Percentiles rank a stretch among this genome's conserved stretches.
These are phyloP conservation scores for Kwoniella sp. DNA, from an alignment of 768 basidiomycete genomes.

Conservation along the genomic window DNA sequence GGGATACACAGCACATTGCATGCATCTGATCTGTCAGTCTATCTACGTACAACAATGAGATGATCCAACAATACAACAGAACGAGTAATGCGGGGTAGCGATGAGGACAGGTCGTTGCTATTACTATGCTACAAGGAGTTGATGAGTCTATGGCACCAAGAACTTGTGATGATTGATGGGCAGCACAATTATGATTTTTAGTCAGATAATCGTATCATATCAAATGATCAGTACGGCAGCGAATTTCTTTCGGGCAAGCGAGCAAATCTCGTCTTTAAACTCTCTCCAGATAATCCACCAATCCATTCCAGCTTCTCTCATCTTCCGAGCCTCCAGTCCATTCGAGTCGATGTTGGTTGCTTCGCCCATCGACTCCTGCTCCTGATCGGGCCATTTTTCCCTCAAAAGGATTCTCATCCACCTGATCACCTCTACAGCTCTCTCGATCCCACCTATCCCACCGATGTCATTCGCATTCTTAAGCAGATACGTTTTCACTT, in stretches of 20 bases:
- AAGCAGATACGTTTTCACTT: constrained; percentile 71
- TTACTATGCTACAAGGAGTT: no score
- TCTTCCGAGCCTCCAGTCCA: constrained; percentile 31
- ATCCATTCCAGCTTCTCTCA: constrained; percentile 59
- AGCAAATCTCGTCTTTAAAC: constrained; percentile 69
- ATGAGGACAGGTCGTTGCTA: no score
- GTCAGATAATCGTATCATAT: constrained; percentile 8
- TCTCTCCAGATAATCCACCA: constrained; percentile 82
- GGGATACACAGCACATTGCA: no score
- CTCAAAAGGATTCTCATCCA: constrained; percentile 76
- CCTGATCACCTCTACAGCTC: constrained; percentile 69
- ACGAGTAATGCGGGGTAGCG: no score
- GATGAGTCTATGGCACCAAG: no score
- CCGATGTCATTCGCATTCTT: constrained; percentile 65
- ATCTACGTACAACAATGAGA: no score
- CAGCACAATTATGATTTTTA: no score
- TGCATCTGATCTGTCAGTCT: no score
- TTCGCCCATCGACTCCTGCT: no score
- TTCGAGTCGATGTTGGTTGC: no score
- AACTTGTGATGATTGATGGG: no score
- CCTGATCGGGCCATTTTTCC: constrained; percentile 60
- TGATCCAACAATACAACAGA: no score
- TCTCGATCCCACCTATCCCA: constrained; percentile 70
- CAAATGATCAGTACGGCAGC: constrained; percentile 64
- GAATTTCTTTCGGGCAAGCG: constrained; percentile 67